Percentiles rank a stretch among this genome's conserved stretches.
These are phyloP conservation scores for Spergularia bocconei DNA, from an alignment of 148 eudicot genomes.

Conservation along the genomic window DNA sequence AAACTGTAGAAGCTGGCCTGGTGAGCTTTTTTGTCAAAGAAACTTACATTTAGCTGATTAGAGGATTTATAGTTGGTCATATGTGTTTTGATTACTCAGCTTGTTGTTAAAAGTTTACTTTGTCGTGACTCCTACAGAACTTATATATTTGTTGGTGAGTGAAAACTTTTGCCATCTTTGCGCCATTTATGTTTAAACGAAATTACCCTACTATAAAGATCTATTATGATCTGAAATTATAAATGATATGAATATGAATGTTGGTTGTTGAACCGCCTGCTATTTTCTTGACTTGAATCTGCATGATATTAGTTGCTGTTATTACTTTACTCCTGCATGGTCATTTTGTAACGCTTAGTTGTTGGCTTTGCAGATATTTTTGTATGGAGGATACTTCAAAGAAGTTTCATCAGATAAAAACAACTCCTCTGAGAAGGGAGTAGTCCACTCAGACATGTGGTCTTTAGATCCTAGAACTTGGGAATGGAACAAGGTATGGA, in stretches of 20 bases:
- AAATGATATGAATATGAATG: not conserved
- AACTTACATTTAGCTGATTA: no score
- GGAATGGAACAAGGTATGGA: conserved; percentile 95
- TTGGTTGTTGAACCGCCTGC: not conserved
- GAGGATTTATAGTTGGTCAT: no score
- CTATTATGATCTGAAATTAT: not conserved
- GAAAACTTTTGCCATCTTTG: not conserved
- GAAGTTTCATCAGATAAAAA: conserved; percentile 74
- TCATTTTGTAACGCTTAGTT: not conserved
- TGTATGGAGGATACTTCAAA: conserved; percentile 95
- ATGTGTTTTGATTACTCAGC: not conserved
- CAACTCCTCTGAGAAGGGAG: conserved; percentile 82
- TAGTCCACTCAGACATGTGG: conserved; percentile 96
- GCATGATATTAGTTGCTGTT: not conserved
- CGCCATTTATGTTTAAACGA: not conserved
- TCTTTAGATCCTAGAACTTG: conserved; percentile 94
- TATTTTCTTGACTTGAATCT: not conserved
- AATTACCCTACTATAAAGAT: not conserved
- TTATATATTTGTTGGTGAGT: no score
- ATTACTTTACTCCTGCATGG: not conserved
- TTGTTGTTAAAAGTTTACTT: not conserved
- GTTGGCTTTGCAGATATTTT: conserved; percentile 57
- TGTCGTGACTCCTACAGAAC: not conserved
- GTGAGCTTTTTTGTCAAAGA: no score
- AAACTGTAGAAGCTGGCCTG: no score